Percentiles rank a stretch among this genome's conserved stretches.
phyloP scores from a whole-genome alignment of 2,329 filamentous ascomycete species.

The Botryotinia globosa region DNA sequence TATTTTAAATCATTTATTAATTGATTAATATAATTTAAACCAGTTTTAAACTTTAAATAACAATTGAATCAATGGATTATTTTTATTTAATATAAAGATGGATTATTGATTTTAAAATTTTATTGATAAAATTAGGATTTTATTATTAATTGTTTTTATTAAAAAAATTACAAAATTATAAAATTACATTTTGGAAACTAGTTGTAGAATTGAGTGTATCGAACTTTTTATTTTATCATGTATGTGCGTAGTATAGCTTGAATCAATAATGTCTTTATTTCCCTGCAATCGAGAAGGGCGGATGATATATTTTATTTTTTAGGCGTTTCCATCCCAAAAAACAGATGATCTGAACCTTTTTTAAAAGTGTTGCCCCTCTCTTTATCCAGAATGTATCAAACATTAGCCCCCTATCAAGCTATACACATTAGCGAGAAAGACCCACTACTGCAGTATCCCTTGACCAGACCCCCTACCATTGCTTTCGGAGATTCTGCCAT shows the following conservation, averaged over 20 bases:
- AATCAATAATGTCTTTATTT: background rate
- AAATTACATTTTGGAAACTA: too few relatives aligned
- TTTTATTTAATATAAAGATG: too few relatives aligned
- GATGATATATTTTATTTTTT: background rate
- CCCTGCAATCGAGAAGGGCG: background rate
- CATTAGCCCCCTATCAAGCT: background rate
- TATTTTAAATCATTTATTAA: too few relatives aligned
- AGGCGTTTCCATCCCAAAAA: background rate
- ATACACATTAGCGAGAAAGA: background rate
- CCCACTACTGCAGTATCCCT: background rate
- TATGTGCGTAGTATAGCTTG: background rate
- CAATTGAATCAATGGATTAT: too few relatives aligned
- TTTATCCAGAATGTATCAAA: background rate
- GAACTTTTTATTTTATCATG: background rate
- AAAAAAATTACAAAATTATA: too few relatives aligned
- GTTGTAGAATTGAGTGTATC: too few relatives aligned
- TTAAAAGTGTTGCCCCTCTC: background rate
- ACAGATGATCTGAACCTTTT: fast-evolving
- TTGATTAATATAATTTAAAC: too few relatives aligned
- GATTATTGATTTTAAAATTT: too few relatives aligned
- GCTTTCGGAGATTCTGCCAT: too few relatives aligned
- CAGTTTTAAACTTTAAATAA: too few relatives aligned
- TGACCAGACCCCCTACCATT: background rate
- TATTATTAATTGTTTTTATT: too few relatives aligned
- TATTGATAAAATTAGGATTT: too few relatives aligned